A percentile compares a stretch with the other conserved stretches of the same genome.
These are phyloP conservation scores for Macaranga tanarius DNA, from an alignment of 441 rosid genomes.

Conservation along the genomic window DNA sequence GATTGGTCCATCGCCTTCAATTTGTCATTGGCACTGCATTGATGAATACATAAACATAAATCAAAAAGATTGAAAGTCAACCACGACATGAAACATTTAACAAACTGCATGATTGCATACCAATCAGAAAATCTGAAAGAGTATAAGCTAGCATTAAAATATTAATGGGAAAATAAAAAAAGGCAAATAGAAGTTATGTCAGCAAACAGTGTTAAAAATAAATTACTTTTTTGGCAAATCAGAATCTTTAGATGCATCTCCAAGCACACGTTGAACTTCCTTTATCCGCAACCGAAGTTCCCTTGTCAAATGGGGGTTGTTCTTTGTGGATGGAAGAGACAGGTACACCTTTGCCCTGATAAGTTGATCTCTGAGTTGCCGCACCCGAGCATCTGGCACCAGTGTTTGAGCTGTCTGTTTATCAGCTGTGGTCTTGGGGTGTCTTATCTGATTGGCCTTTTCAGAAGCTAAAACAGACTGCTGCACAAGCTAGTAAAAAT, in stretches of 20 bases:
- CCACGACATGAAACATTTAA: background rate
- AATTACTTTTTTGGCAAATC: conserved; percentile 70
- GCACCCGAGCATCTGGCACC: conserved; percentile 55
- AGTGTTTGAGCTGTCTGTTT: conserved; percentile 34
- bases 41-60: conserved; percentile 5
- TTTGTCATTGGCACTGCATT: conserved; percentile 64
- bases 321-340: conserved; percentile 65
- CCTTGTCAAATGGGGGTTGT: conserved; percentile 53
- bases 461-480: conserved; percentile 31
- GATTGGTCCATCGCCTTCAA: conserved; percentile 83
- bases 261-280: conserved; percentile 65
- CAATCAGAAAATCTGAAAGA: background rate
- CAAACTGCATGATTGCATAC: conserved; percentile 6
- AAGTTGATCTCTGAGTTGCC: conserved; percentile 79
- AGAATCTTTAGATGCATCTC: conserved; percentile 65
- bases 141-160: background rate
- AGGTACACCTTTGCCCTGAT: conserved; percentile 79
- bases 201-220: conserved; percentile 5
- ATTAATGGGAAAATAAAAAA: no score
- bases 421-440: conserved; percentile 28
- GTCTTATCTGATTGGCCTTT: conserved; percentile 30
- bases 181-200: background rate
- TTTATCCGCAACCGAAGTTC: conserved; percentile 76
- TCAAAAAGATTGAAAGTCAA: background rate
- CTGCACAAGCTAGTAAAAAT: conserved; percentile 25